Percentiles rank a stretch among this genome's conserved stretches.
phyloP scores from a whole-genome alignment of 2,329 filamentous ascomycete genomes.

The Aspergillus ochraceoroseus region DNA sequence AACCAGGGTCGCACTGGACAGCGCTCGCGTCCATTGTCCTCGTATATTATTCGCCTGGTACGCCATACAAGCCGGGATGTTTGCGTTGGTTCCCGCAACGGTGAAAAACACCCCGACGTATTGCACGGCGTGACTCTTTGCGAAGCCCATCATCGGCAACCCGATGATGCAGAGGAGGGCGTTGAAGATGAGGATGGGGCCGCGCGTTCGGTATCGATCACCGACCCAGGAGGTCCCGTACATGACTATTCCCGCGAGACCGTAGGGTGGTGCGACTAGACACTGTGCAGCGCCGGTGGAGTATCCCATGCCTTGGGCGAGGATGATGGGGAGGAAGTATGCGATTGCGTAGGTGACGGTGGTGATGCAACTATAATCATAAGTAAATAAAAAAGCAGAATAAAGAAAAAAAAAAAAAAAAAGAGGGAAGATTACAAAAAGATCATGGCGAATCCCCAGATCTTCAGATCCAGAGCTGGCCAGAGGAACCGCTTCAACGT shows the following conservation, averaged over 20 bases:
- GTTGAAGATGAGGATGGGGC: conserved; percentile 63
- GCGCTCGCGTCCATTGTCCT: conserved; percentile 81
- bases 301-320: conserved; percentile 60
- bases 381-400: not conserved
- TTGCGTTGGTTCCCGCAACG: conserved; percentile 69
- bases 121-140: conserved; percentile 51
- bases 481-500: conserved; percentile 45
- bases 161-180: conserved; percentile 63
- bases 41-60: conserved; percentile 86
- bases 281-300: conserved; percentile 60
- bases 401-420: too few relatives aligned
- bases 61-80: conserved; percentile 68
- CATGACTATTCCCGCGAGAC: conserved; percentile 61
- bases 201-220: conserved; percentile 63
- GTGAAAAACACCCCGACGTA: conserved; percentile 73
- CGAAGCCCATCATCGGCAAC: conserved; percentile 68
- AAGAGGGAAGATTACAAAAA: conserved; percentile 47
- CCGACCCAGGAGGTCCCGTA: conserved; percentile 57
- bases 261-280: conserved; percentile 65
- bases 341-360: conserved; percentile 70
- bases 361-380: conserved; percentile 49
- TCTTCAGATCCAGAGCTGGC: conserved; percentile 48
- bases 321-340: conserved; percentile 73
- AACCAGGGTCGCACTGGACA: conserved; percentile 70
- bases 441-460: conserved; percentile 53